Conservation (phyloP, 371 early-diverging fungal genomes). For the Fennellomyces sp. region DNA sequence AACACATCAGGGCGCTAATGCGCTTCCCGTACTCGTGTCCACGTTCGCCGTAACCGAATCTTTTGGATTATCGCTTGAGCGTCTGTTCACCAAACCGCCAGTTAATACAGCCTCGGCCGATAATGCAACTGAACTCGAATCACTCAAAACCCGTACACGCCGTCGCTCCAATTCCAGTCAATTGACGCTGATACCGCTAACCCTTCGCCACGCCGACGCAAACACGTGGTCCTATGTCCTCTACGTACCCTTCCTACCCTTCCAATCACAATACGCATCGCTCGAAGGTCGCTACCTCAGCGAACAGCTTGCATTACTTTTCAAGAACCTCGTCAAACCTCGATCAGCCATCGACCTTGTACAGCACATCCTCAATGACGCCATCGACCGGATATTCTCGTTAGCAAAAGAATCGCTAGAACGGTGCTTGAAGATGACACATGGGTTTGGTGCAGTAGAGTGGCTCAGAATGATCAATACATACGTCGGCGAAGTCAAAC, state of each 20-base stretch:
- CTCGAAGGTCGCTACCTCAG: conserved; percentile 52
- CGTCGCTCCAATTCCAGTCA: conserved; percentile 17
- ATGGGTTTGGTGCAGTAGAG: conserved; percentile 64
- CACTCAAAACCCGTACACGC: conserved; percentile 18
- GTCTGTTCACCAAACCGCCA: conserved; percentile 50
- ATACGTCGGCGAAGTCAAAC: conserved; percentile 48
- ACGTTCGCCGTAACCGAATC: conserved; percentile 54
- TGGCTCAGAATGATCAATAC: conserved; percentile 53
- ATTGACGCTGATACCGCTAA: conserved; percentile 21
- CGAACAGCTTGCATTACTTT: conserved; percentile 23
- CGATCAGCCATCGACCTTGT: conserved; percentile 14
- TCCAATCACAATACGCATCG: conserved; percentile 64
- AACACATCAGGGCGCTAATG: conserved; percentile 34
- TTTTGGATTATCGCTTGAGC: conserved; percentile 59
- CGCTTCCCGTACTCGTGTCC: conserved; percentile 34
- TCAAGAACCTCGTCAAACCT: conserved; percentile 17
- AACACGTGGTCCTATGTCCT: conserved; percentile 56
- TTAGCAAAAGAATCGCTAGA: conserved; percentile 47
- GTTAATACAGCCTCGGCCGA: conserved; percentile 26
- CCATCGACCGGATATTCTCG: conserved; percentile 43
- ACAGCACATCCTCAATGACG: conserved; percentile 13
- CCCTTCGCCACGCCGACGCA: conserved; percentile 29
- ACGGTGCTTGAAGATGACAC: conserved; percentile 64
- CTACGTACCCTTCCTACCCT: conserved; percentile 64
- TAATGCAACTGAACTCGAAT: conserved; percentile 12